These are phyloP conservation scores for Coleophoma eucalyptorum DNA, from an alignment of 2,329 filamentous ascomycete genomes.

Conservation along the genomic window DNA sequence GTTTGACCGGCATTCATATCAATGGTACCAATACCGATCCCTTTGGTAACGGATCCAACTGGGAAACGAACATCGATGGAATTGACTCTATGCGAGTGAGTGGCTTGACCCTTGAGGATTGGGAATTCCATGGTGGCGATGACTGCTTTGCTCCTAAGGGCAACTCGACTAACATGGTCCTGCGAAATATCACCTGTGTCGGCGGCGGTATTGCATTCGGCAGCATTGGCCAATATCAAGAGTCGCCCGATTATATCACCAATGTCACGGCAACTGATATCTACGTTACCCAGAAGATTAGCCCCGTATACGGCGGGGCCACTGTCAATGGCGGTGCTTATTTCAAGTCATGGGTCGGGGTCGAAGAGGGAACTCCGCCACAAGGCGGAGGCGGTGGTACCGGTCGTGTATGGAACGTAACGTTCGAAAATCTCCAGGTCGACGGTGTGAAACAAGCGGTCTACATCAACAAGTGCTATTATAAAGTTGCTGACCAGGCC, in stretches of 20 bases:
- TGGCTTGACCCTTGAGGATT: neutral
- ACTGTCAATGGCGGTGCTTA: neutral
- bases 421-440: neutral
- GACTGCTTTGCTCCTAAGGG: constrained; percentile 2
- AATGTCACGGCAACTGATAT: constrained; percentile 1
- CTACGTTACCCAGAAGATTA: neutral
- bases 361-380: neutral
- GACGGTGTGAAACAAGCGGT: neutral
- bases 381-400: constrained; percentile 1
- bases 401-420: neutral
- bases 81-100: neutral
- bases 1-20: neutral
- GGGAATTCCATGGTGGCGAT: constrained; percentile 1
- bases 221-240: constrained; percentile 1
- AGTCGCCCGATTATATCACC: neutral
- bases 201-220: constrained; percentile 1
- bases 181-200: constrained; percentile 1
- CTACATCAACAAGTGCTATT: constrained; percentile 2
- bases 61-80: constrained; percentile 3
- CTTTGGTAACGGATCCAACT: neutral
- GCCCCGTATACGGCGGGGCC: neutral
- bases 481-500: constrained; percentile 1
- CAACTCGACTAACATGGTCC: constrained; percentile 2
- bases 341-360: constrained; percentile 2
- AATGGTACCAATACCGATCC: constrained; percentile 3